Evolutionary conservation across 805 yeast species (phyloP), one percentile per base, ranked within the genome.

Genomic region (Yarrowia deformans): DNA sequence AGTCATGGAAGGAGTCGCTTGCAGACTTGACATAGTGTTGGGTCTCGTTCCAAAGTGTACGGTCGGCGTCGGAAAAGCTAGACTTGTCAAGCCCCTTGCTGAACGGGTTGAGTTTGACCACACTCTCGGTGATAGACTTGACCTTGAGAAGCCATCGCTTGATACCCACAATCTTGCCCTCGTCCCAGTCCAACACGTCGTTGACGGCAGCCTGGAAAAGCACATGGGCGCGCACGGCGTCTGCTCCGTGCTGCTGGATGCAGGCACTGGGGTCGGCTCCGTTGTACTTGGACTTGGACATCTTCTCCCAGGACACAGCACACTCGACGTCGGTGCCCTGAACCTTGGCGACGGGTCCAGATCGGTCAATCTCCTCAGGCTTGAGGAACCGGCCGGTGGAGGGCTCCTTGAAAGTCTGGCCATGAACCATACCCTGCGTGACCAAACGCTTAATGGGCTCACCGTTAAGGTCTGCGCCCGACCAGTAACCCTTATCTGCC

Each of bases 371-470:
- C 73, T 95, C 98, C 0, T 88, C 87, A 0, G 96, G 94, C 73
- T 87, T 91, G 72, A 95, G 80, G 77, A 90, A 94, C 69, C 88
- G 80, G 0, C 94, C 95, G 39, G 84, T 88, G 0, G 77, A 78
- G 3, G 97, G 95, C 72, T 93, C 89, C 8, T 82, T 81, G 73
- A 77, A 90, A 0, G 99, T 95, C 75, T 86, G 87, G 2, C 98
- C 98, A 71, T 94, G 97, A 3, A 95, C 99, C 99, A 95, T 95
- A 18, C 99, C 99, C 77, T 94, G 98, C 1, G 98, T 93, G 1
- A 94, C 88, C 43, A 95, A 81, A 70, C 84, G 85, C 69, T 81
- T 84, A 75, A 95, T 87, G 1, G 99, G 99, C 75, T 95, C 99
- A 32, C 91, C 92, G 3, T 79, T 79, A 60, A 81, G 72, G 1